Evolutionary conservation across 768 basidiomycete genomes (phyloP).

Genomic region (Guyanaporus albipodus): DNA sequence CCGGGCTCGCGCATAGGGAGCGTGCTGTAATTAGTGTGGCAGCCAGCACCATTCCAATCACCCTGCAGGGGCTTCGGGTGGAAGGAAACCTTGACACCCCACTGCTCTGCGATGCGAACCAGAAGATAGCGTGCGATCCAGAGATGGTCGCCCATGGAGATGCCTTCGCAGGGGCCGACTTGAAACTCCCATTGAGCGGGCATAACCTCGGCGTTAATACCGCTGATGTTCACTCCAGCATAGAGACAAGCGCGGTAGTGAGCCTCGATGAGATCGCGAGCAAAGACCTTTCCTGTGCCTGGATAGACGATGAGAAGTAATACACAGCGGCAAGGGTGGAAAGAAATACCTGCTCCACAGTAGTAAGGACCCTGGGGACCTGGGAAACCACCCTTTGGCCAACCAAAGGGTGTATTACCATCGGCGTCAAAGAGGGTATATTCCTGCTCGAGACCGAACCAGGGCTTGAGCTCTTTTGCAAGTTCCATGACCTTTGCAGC

Average conservation of each 20-base stretch:
- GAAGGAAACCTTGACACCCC: slow-evolving; percentile 97
- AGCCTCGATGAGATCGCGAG: slow-evolving; percentile 97
- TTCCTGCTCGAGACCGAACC: slow-evolving; percentile 99
- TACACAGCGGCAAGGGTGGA: not conserved
- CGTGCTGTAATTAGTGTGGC: slow-evolving; percentile 98
- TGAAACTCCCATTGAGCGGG: slow-evolving; percentile 99
- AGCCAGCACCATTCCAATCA: slow-evolving; percentile 99
- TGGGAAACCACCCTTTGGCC: slow-evolving; percentile 99
- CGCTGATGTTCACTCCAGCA: slow-evolving; percentile 94
- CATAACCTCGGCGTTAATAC: slow-evolving; percentile 99
- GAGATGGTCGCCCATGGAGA: slow-evolving; percentile 98
- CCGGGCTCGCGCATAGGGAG: slow-evolving; percentile 90
- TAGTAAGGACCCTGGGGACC: slow-evolving; percentile 99
- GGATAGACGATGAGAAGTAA: slow-evolving; percentile 8
- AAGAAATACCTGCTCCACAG: slow-evolving; percentile 83
- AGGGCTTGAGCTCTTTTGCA: slow-evolving; percentile 74
- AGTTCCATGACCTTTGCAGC: slow-evolving; percentile 95
- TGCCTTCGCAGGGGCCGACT: slow-evolving; percentile 97
- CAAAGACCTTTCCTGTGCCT: slow-evolving; percentile 97
- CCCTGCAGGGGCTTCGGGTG: slow-evolving; percentile 97
- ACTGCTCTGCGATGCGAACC: slow-evolving; percentile 94
- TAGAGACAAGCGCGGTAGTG: slow-evolving; percentile 98
- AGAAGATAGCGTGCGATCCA: slow-evolving; percentile 99
- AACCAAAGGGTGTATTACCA: slow-evolving; percentile 77
- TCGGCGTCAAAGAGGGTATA: slow-evolving; percentile 97